A percentile compares a stretch with the other conserved stretches of the same genome.
phyloP scores from a whole-genome alignment of 345 rosid genomes.

The Populus nigra region DNA sequence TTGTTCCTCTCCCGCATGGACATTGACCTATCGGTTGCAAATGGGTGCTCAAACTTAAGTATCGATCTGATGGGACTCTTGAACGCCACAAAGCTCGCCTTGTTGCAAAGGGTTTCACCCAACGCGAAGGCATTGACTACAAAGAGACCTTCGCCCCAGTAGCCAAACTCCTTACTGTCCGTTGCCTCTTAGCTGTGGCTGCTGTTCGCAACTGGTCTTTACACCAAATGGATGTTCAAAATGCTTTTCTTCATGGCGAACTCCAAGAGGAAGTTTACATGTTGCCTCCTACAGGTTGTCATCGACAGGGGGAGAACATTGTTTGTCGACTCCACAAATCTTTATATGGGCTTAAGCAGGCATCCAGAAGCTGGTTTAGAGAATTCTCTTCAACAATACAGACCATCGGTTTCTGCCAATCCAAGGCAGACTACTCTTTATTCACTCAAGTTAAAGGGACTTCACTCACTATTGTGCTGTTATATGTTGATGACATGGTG shows the following conservation, averaged over 20 bases:
- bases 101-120: too few species aligned
- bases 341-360: too few species aligned
- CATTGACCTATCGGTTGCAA: background rate
- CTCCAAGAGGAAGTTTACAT: too few species aligned
- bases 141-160: too few species aligned
- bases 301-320: background rate
- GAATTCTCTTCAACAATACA: background rate
- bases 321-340: background rate
- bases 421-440: background rate
- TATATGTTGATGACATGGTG: background rate
- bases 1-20: background rate
- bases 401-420: background rate
- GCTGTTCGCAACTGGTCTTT: too few species aligned
- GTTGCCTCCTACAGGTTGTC: background rate
- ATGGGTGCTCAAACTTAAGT: background rate
- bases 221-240: background rate
- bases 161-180: too few species aligned
- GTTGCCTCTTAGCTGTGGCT: background rate
- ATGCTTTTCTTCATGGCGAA: background rate
- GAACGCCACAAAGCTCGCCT: too few species aligned
- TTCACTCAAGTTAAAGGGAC: background rate
- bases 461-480: background rate
- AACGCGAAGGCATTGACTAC: too few species aligned
- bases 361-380: background rate
- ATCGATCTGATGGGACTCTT: background rate